A percentile compares a stretch with the other conserved stretches of the same genome.
phyloP scores from a whole-genome alignment of 106 monocot species.

The Apostasia shenzhenica region DNA sequence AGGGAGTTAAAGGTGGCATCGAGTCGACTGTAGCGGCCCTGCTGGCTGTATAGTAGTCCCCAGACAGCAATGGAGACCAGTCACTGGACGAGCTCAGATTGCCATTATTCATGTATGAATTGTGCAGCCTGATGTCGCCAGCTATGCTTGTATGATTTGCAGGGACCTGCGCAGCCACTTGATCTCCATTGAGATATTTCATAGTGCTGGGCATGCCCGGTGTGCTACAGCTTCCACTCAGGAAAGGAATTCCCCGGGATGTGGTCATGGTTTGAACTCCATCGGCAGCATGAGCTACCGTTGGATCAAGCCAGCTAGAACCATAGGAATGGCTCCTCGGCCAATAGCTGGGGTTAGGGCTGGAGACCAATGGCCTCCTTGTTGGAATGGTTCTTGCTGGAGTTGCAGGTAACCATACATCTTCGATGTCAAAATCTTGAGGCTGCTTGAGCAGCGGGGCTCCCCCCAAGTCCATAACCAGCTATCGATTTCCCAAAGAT shows the following conservation, averaged over 20 bases:
- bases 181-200: background rate
- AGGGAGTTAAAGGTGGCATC: conserved; percentile 1
- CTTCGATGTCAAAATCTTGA: conserved; percentile 3
- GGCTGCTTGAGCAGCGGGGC: background rate
- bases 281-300: background rate
- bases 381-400: background rate
- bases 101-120: background rate
- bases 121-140: background rate
- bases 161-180: background rate
- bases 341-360: background rate
- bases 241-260: background rate
- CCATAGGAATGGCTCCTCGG: background rate
- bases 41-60: background rate
- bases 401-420: conserved; percentile 3
- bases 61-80: background rate
- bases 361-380: background rate
- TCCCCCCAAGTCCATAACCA: conserved; percentile 4
- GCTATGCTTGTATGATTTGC: background rate
- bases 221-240: background rate
- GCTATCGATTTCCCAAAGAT: background rate
- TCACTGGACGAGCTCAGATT: background rate
- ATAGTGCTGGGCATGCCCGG: background rate
- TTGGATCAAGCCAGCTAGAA: conserved; percentile 3
- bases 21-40: background rate
- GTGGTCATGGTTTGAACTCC: background rate